Percentiles rank a stretch among this genome's conserved stretches.
Evolutionary conservation across 2,329 filamentous ascomycete species (phyloP).

Genomic region (Pyrenophora graminea): DNA sequence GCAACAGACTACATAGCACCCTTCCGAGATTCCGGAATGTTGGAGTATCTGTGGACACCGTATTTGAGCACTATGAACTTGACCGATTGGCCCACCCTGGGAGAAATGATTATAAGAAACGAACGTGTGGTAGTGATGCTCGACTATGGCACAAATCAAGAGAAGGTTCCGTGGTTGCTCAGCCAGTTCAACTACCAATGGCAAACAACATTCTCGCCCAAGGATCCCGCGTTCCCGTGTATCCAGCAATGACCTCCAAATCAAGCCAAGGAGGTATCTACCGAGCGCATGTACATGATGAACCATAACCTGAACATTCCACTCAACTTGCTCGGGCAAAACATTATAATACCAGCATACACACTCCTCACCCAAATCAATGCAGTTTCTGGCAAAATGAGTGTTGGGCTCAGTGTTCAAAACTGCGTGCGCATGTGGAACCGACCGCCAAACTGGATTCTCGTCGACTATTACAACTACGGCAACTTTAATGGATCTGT

Average conservation of each 20-base stretch:
- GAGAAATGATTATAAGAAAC: constrained; percentile 54
- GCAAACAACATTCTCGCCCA: constrained; percentile 86
- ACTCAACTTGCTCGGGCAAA: constrained; percentile 46
- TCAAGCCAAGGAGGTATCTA: constrained; percentile 56
- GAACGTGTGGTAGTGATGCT: constrained; percentile 43
- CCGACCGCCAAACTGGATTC: constrained; percentile 42
- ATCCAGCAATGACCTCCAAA: constrained; percentile 74
- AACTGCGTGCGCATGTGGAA: constrained; percentile 37
- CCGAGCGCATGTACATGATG: constrained; percentile 73
- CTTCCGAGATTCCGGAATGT: constrained; percentile 73
- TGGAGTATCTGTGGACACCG: constrained; percentile 74
- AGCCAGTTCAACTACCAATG: constrained; percentile 88
- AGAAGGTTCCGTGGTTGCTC: constrained; percentile 77
- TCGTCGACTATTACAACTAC: constrained; percentile 45
- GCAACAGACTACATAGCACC: constrained; percentile 67
- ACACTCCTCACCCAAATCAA: constrained; percentile 37
- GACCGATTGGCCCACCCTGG: constrained; percentile 82
- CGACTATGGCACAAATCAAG: constrained; percentile 67
- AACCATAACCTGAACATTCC: constrained; percentile 89
- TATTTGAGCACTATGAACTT: constrained; percentile 70
- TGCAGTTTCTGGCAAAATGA: constrained; percentile 32
- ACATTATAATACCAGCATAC: constrained; percentile 44
- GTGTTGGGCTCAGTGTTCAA: constrained; percentile 33
- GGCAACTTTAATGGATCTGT: constrained; percentile 42
- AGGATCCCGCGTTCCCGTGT: constrained; percentile 73